Conservation (phyloP, 2,329 filamentous ascomycete genomes). For the Nannizzia gypsea region DNA sequence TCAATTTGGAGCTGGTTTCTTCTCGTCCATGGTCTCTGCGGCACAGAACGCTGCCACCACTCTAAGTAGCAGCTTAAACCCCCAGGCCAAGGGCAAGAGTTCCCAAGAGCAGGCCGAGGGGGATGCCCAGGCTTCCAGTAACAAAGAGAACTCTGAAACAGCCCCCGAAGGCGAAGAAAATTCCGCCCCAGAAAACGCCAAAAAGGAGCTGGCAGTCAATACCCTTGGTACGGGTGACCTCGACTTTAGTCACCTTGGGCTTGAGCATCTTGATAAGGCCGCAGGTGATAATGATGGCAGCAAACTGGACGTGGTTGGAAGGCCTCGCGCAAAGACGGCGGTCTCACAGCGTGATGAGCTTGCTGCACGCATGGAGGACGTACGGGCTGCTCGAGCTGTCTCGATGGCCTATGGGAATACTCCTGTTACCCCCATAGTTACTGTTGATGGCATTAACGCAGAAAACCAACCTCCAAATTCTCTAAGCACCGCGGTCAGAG, state of each 20-base stretch:
- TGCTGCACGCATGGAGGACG: slow-evolving; percentile 47
- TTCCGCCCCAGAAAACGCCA: slow-evolving; percentile 28
- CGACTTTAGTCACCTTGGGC: slow-evolving; percentile 77
- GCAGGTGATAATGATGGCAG: slow-evolving; percentile 30
- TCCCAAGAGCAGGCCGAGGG: slow-evolving; percentile 23
- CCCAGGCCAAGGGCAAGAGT: slow-evolving; percentile 37
- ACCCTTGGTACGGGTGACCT: slow-evolving; percentile 83
- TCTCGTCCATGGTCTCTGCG: slow-evolving; percentile 83
- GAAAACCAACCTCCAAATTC: slow-evolving; percentile 22
- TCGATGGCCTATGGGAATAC: slow-evolving; percentile 46
- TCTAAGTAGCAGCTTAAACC: slow-evolving; percentile 52
- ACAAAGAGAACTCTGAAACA: slow-evolving; percentile 18
- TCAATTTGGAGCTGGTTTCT: slow-evolving; percentile 55
- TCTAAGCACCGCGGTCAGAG: slow-evolving; percentile 15
- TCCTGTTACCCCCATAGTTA: slow-evolving; percentile 23
- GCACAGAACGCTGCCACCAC: slow-evolving; percentile 85
- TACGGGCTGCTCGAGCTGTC: slow-evolving; percentile 48
- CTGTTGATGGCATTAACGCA: slow-evolving; percentile 24
- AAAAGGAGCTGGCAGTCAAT: slow-evolving; percentile 66
- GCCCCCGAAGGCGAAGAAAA: slow-evolving; percentile 22
- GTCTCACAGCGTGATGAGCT: slow-evolving; percentile 38
- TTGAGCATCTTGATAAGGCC: slow-evolving; percentile 36
- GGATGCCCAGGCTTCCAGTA: slow-evolving; percentile 22
- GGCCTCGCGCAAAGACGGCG: slow-evolving; percentile 26
- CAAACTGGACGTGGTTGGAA: slow-evolving; percentile 22